phyloP scores from a whole-genome alignment of 768 basidiomycete species.

The Phlegmacium glaucopus region DNA sequence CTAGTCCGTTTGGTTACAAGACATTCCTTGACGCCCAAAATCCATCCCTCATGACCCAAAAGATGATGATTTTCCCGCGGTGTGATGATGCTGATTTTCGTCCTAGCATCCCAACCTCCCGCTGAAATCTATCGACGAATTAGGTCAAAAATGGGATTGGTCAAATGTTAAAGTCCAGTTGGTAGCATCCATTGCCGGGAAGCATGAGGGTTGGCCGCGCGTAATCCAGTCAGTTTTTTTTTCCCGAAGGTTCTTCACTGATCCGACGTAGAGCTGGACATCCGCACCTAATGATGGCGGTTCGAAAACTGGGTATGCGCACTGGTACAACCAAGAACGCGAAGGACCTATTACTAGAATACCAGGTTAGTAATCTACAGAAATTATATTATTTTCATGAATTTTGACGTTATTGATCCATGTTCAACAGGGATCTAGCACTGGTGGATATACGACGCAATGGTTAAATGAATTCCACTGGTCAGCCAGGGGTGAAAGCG shows the following conservation, averaged over 20 bases:
- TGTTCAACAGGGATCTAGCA: constrained; percentile 69
- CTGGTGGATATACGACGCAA: constrained; percentile 74
- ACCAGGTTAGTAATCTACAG: constrained; percentile 57
- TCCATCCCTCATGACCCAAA: constrained; percentile 41
- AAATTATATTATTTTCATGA: constrained; percentile 1
- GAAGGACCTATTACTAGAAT: constrained; percentile 65
- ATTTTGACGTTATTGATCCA: constrained; percentile 3
- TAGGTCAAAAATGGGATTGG: constrained; percentile 79
- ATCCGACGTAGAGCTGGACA: constrained; percentile 56
- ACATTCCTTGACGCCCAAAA: constrained; percentile 51
- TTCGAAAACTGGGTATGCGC: constrained; percentile 63
- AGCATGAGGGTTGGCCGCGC: constrained; percentile 73
- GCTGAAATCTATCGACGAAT: constrained; percentile 54
- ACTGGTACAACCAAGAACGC: constrained; percentile 45
- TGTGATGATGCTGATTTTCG: constrained; percentile 53
- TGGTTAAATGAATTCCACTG: constrained; percentile 86
- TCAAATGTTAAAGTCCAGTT: constrained; percentile 69
- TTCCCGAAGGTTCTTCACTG: constrained; percentile 3
- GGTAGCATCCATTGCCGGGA: constrained; percentile 81
- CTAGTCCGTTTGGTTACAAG: constrained; percentile 85
- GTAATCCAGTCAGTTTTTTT: constrained; percentile 38
- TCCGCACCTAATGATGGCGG: constrained; percentile 67
- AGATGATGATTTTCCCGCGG: constrained; percentile 55
- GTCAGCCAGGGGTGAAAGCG: constrained; percentile 70
- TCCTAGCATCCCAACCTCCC: constrained; percentile 65